A percentile compares a stretch with the other conserved stretches of the same genome.
Evolutionary conservation across 768 basidiomycete genomes (phyloP).

Genomic region (Phaeotremella skinneri): DNA sequence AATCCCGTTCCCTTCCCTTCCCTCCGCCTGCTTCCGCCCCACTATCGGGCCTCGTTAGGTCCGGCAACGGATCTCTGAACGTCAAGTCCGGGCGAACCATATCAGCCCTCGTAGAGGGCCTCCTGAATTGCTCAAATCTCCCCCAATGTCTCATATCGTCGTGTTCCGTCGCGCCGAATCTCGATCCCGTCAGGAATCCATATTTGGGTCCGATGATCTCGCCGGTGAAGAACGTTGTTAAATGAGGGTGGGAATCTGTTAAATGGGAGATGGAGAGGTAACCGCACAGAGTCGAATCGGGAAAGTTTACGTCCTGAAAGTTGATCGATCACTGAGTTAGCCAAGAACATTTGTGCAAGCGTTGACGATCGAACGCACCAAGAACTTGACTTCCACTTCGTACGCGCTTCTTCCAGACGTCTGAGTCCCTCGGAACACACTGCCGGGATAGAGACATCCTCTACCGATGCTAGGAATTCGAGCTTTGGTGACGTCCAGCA

Average conservation of each 20-base stretch:
- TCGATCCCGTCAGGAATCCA: slow-evolving; percentile 79
- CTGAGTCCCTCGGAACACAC: slow-evolving; percentile 84
- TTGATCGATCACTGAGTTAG: slow-evolving; percentile 1
- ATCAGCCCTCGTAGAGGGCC: slow-evolving; percentile 67
- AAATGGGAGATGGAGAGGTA: slow-evolving; percentile 89
- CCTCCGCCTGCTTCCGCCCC: neutral
- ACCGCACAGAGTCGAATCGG: slow-evolving; percentile 79
- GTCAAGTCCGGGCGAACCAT: slow-evolving; percentile 74
- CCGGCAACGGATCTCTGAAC: slow-evolving; percentile 57
- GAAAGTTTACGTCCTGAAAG: slow-evolving; percentile 79
- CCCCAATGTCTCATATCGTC: slow-evolving; percentile 94
- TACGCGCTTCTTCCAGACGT: slow-evolving; percentile 91
- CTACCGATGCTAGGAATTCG: slow-evolving; percentile 37
- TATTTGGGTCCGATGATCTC: slow-evolving; percentile 89
- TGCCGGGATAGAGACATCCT: slow-evolving; percentile 69
- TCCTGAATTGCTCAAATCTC: slow-evolving; percentile 84
- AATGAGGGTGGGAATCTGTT: slow-evolving; percentile 90
- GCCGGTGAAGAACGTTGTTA: slow-evolving; percentile 95
- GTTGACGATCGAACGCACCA: slow-evolving; percentile 60
- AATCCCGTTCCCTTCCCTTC: slow-evolving; percentile 42
- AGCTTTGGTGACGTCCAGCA: slow-evolving; percentile 39
- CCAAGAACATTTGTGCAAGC: slow-evolving; percentile 2
- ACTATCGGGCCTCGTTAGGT: slow-evolving; percentile 22
- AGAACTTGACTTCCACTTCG: slow-evolving; percentile 87
- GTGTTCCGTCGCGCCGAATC: slow-evolving; percentile 66